These are phyloP conservation scores for Volvox reticuliferus DNA, from an alignment of 139 green algal species.

Conservation along the genomic window DNA sequence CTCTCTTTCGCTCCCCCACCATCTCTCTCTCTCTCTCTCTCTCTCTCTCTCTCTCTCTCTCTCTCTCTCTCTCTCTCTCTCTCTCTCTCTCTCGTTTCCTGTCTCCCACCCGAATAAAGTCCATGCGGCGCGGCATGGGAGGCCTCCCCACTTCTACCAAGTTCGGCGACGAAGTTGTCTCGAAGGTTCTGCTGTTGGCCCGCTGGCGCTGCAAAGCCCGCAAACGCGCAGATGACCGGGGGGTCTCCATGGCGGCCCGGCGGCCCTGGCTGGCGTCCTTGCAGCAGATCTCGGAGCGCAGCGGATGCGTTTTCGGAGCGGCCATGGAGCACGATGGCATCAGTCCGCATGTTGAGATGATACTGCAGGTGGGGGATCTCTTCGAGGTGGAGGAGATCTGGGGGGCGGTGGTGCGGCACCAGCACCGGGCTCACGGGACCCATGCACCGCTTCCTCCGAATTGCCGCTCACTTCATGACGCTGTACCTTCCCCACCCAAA, in stretches of 20 bases:
- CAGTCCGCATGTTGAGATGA: not conserved
- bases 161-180: conserved; percentile 5
- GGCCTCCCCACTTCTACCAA: not conserved
- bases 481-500: not conserved
- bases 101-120: too few relatives aligned
- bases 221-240: not conserved
- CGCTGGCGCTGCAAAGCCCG: conserved; percentile 1
- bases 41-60: too few relatives aligned
- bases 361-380: conserved; percentile 7
- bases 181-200: conserved; percentile 20
- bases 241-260: not conserved
- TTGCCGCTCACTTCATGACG: too few relatives aligned
- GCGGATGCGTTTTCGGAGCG: not conserved
- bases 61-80: too few relatives aligned
- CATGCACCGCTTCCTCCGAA: not conserved
- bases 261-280: not conserved
- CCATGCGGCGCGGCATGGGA: not conserved
- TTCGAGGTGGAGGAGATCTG: not conserved
- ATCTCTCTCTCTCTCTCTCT: too few relatives aligned
- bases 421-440: not conserved
- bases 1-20: too few relatives aligned
- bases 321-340: conserved; percentile 22
- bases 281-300: not conserved
- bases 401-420: too few relatives aligned
- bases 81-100: too few relatives aligned